These are phyloP conservation scores for Candida tammaniensis DNA, from an alignment of 805 yeast species.

Conservation along the genomic window DNA sequence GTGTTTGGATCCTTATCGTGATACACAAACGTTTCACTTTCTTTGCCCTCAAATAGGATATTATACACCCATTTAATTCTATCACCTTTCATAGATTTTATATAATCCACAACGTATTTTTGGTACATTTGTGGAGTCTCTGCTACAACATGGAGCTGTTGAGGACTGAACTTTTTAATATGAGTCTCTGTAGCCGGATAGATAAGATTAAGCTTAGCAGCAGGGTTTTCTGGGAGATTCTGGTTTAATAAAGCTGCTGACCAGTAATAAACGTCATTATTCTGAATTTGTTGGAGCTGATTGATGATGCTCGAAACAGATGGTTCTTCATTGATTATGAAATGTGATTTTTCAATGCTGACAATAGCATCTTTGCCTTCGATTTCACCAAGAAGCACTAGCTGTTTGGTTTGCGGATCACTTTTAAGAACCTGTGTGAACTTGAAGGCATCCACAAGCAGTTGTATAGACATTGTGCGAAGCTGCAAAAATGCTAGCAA, in stretches of 20 bases:
- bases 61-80: slow-evolving; percentile 88
- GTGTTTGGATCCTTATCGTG: slow-evolving; percentile 52
- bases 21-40: slow-evolving; percentile 73
- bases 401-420: slow-evolving; percentile 64
- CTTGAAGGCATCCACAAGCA: slow-evolving; percentile 33
- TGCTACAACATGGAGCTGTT: slow-evolving; percentile 54
- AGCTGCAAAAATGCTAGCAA: no score
- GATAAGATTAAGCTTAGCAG: slow-evolving; percentile 71
- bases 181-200: slow-evolving; percentile 91
- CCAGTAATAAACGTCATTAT: slow-evolving; percentile 87
- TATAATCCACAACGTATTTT: slow-evolving; percentile 66
- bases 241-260: slow-evolving; percentile 53
- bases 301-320: slow-evolving; percentile 15
- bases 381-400: slow-evolving; percentile 70
- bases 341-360: slow-evolving; percentile 71
- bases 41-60: slow-evolving; percentile 77
- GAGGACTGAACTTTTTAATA: slow-evolving; percentile 68
- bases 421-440: slow-evolving; percentile 47
- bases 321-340: slow-evolving; percentile 28
- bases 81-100: slow-evolving; percentile 70
- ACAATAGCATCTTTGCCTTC: slow-evolving; percentile 62
- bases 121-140: slow-evolving; percentile 83
- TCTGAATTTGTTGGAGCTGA: slow-evolving; percentile 42
- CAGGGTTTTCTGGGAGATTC: slow-evolving; percentile 46
- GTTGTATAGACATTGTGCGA: slow-evolving; percentile 5